Evolutionary conservation across 371 early-diverging fungal species (phyloP).

Genomic region (Apophysomyces elegans): DNA sequence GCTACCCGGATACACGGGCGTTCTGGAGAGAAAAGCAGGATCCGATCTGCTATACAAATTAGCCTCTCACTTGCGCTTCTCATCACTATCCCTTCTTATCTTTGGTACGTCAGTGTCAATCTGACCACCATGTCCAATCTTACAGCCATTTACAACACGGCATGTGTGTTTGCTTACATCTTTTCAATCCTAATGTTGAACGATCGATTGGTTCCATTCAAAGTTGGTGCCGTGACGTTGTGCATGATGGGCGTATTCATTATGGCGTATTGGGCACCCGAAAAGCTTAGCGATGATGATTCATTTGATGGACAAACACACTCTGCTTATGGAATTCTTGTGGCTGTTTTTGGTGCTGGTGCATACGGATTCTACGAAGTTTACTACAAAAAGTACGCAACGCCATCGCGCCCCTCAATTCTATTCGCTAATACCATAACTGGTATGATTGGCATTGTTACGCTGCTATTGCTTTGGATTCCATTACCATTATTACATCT

Average conservation of each 20-base stretch:
- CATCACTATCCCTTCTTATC: constrained; percentile 73
- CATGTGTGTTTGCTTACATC: constrained; percentile 81
- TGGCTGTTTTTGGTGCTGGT: constrained; percentile 59
- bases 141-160: constrained; percentile 83
- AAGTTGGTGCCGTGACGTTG: constrained; percentile 66
- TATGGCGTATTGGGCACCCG: constrained; percentile 58
- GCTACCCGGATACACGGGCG: constrained; percentile 11
- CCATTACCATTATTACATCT: constrained; percentile 76
- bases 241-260: constrained; percentile 72
- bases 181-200: constrained; percentile 73
- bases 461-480: constrained; percentile 68
- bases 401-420: constrained; percentile 64
- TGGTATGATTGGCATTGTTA: constrained; percentile 65
- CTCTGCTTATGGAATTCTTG: constrained; percentile 48
- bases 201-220: constrained; percentile 61
- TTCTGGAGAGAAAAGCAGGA: constrained; percentile 12
- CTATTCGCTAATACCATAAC: constrained; percentile 76
- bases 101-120: constrained; percentile 83
- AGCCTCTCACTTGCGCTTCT: constrained; percentile 48
- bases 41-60: constrained; percentile 35
- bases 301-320: constrained; percentile 13
- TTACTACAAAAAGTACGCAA: constrained; percentile 77
- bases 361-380: constrained; percentile 75
- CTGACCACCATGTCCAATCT: constrained; percentile 77
- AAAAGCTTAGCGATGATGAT: constrained; percentile 11